phyloP scores from a whole-genome alignment of 768 basidiomycete species.

The Hericium coralloides region DNA sequence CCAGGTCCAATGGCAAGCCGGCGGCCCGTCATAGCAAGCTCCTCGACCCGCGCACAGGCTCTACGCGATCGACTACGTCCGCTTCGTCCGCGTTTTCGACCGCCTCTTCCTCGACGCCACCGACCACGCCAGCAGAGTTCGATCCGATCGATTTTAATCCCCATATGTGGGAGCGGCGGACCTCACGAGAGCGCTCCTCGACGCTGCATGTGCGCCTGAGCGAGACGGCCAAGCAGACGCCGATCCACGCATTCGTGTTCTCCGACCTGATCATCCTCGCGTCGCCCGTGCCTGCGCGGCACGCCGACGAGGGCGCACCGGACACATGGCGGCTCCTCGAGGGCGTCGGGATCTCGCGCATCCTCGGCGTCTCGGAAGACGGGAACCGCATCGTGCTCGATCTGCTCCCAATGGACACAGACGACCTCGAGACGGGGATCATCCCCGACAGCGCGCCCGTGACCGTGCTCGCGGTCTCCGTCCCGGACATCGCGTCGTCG shows the following conservation, averaged over 20 bases:
- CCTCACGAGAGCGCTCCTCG: not conserved
- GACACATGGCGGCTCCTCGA: conserved; percentile 35
- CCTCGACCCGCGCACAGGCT: conserved; percentile 7
- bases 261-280: conserved; percentile 63
- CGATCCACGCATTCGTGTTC: conserved; percentile 39
- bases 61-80: conserved; percentile 11
- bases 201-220: not conserved
- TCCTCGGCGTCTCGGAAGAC: conserved; percentile 39
- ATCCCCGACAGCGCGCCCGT: conserved; percentile 25
- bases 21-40: conserved; percentile 10
- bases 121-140: not conserved
- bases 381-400: conserved; percentile 33
- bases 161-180: conserved; percentile 4
- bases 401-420: conserved; percentile 36
- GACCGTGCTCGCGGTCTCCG: conserved; percentile 26
- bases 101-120: conserved; percentile 1
- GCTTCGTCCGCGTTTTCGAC: conserved; percentile 4
- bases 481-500: conserved; percentile 14
- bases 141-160: not conserved
- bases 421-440: conserved; percentile 30
- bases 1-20: not conserved
- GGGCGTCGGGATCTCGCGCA: conserved; percentile 35
- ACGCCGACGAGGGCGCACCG: conserved; percentile 16
- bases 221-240: conserved; percentile 2
- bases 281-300: conserved; percentile 19